Evolutionary conservation across 345 rosid genomes (phyloP), one percentile per base, ranked within the genome.

Genomic region (Gossypium mustelinum): DNA sequence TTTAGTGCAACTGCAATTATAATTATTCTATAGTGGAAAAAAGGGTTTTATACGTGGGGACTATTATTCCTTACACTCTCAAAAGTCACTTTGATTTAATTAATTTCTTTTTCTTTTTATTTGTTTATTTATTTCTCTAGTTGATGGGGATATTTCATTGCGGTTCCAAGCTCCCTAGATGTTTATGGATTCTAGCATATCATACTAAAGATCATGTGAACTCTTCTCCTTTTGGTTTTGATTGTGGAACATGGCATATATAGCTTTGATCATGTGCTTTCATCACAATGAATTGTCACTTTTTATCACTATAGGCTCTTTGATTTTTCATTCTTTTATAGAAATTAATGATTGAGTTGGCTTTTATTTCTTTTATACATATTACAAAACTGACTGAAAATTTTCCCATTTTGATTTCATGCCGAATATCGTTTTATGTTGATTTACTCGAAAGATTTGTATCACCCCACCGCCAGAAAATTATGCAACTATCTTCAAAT

Each of bases 1-100:
- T 34, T 34, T 74, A 76, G 80, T 78, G 83, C 84, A 78, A 65
- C 51, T 67, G 55, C 55, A 67, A 45, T 74, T 60, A 68, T 71
- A 64, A 68, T 78, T 82, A 84, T 86, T 84, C 80, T 63, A 60
- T 17, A 82, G 86, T 81, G 79, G 84, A 78, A 81, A 79, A 27
- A 55, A 63, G 67, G 13, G 8, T 16, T 6, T 73, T 66, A 51
- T 74, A 12, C 77, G 87, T 78, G 84, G 89, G 87, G 85, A 77
- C 88, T 81, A 66, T 77, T 72, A 84, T 83, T 83, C 83, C 83
- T 75, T 77, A 66, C 79, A 74, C 82, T 17, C 34, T 81, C 78
- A 75, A 81, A 77, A 18, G 14, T 79, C 70, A 72, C 78, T 84
- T 76, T 79, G 70, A 80, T 20, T 67, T 45, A 67, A 67, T 43